phyloP scores from a whole-genome alignment of 805 yeast species.

The Candida methanosorbosa region DNA sequence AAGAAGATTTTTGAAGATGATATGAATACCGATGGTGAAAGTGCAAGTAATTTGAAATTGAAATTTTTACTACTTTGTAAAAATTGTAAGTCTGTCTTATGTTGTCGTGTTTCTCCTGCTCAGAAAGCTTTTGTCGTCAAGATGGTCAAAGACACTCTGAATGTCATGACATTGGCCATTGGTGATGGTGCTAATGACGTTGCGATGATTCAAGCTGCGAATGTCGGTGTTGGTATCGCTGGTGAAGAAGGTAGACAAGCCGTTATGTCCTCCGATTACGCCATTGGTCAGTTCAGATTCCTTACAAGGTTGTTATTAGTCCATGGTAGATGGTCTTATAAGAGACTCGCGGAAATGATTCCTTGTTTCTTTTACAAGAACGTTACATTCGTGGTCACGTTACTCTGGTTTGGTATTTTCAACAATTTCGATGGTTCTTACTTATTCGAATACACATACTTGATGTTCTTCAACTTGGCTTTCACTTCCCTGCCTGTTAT shows the following conservation, averaged over 20 bases:
- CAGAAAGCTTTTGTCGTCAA: constrained; percentile 73
- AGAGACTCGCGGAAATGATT: constrained; percentile 66
- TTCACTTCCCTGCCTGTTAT: constrained; percentile 77
- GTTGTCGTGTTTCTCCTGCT: constrained; percentile 80
- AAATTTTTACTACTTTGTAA: constrained; percentile 66
- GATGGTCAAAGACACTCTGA: constrained; percentile 52
- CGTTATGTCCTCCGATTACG: constrained; percentile 80
- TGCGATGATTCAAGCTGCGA: constrained; percentile 82
- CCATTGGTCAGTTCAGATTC: constrained; percentile 71
- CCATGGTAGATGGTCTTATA: constrained; percentile 82
- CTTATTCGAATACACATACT: constrained; percentile 66
- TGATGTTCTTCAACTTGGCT: constrained; percentile 73
- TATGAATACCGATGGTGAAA: constrained; percentile 3
- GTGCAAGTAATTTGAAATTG: constrained; percentile 27
- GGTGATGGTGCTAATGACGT: constrained; percentile 89
- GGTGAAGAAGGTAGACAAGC: constrained; percentile 87
- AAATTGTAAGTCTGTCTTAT: constrained; percentile 68
- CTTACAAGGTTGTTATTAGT: constrained; percentile 56
- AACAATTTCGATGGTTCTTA: constrained; percentile 68
- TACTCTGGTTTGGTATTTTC: constrained; percentile 72
- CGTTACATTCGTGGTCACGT: constrained; percentile 60
- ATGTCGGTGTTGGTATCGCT: constrained; percentile 79
- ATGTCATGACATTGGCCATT: constrained; percentile 71
- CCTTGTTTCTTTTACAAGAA: constrained; percentile 76
- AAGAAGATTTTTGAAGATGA: constrained; percentile 32